Conservation (phyloP, 1,284 basidiomycete genomes). For the Puccinia hordei region DNA sequence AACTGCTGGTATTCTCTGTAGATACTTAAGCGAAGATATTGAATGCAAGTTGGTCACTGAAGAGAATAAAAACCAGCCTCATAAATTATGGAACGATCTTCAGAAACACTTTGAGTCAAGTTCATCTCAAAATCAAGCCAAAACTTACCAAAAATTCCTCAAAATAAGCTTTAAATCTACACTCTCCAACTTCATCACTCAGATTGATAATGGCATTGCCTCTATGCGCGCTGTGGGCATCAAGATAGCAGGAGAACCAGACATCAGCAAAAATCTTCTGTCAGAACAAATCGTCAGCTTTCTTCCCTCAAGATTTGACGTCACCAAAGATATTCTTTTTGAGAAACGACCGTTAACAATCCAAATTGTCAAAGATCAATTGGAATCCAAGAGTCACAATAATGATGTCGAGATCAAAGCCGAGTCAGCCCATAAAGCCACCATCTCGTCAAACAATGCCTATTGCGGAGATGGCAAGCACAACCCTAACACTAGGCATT, state of each 20-base stretch:
- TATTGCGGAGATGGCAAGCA: conserved; percentile 5
- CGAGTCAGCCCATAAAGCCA: too few relatives aligned
- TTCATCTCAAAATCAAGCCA: not conserved
- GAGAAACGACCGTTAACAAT: not conserved
- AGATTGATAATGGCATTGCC: not conserved
- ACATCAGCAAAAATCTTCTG: too few relatives aligned
- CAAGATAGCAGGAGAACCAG: too few relatives aligned
- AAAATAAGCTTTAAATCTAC: not conserved
- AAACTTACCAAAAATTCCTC: conserved; percentile 1
- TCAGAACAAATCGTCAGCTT: not conserved
- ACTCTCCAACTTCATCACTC: not conserved
- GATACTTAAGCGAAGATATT: too few relatives aligned
- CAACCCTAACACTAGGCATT: conserved; percentile 6
- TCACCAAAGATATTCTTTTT: not conserved
- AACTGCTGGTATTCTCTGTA: too few relatives aligned
- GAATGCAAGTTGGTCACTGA: too few relatives aligned
- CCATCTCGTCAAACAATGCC: too few relatives aligned
- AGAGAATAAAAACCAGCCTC: not conserved
- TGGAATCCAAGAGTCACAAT: not conserved
- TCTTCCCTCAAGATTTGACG: not conserved
- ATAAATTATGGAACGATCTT: not conserved
- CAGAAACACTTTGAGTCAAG: not conserved
- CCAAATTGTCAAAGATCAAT: not conserved
- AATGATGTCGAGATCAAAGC: not conserved
- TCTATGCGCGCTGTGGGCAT: too few relatives aligned